These are phyloP conservation scores for Neurospora intermedia DNA, from an alignment of 495 filamentous ascomycete species.

Conservation along the genomic window DNA sequence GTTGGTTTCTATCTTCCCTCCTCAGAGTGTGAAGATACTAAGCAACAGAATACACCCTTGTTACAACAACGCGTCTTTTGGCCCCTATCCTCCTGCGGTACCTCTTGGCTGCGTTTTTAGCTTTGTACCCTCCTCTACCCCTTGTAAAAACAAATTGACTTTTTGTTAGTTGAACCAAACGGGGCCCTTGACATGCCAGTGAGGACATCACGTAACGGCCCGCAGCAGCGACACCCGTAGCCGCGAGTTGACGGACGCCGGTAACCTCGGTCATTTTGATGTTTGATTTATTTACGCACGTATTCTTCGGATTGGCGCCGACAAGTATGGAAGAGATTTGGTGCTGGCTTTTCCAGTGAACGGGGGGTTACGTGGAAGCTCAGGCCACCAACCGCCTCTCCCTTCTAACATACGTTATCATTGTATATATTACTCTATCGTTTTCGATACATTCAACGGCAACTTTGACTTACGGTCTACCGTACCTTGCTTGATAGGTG, in stretches of 20 bases:
- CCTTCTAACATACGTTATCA: neutral
- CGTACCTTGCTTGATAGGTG: neutral
- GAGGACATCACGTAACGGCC: neutral
- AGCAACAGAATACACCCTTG: no score
- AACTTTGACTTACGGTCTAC: neutral
- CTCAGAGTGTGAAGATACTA: no score
- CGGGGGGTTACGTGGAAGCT: neutral
- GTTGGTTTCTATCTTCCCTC: no score
- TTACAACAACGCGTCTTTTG: no score
- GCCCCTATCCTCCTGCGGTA: no score
- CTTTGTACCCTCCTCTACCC: no score
- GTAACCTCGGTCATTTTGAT: neutral
- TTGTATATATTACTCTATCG: neutral
- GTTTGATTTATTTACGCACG: neutral
- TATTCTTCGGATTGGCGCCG: neutral
- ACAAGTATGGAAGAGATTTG: neutral
- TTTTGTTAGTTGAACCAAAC: no score
- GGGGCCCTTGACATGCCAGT: neutral
- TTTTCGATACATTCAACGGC: neutral
- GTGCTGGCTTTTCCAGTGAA: neutral
- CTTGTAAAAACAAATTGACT: no score
- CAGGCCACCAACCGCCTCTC: neutral
- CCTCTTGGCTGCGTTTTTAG: no score
- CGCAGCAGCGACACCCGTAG: neutral
- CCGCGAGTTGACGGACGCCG: neutral